Percentiles rank a stretch among this genome's conserved stretches.
Evolutionary conservation across 2,329 filamentous ascomycete species (phyloP).

Genomic region (Sarocladium brachiariae): DNA sequence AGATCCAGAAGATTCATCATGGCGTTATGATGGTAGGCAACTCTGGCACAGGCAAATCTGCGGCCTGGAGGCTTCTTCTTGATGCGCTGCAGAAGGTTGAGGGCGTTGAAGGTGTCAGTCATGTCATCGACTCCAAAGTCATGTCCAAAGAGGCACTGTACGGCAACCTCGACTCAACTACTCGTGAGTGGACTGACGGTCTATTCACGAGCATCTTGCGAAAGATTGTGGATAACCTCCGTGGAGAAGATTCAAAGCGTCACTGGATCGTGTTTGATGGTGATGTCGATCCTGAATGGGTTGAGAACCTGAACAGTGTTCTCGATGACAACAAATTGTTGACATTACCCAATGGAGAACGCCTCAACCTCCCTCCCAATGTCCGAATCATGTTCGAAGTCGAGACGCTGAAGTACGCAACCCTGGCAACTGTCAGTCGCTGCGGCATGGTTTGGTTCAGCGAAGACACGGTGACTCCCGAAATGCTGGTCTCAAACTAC

Average conservation of each 20-base stretch:
- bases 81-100: slow-evolving; percentile 89
- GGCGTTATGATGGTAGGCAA: slow-evolving; percentile 99
- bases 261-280: slow-evolving; percentile 99
- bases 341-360: slow-evolving; percentile 94
- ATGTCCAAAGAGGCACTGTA: slow-evolving; percentile 99
- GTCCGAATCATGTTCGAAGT: slow-evolving; percentile 99
- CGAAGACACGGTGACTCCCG: slow-evolving; percentile 88
- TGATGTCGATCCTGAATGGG: slow-evolving; percentile 98
- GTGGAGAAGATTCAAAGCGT: slow-evolving; percentile 91
- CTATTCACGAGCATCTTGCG: slow-evolving; percentile 95
- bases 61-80: slow-evolving; percentile 86
- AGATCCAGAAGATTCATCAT: slow-evolving; percentile 96
- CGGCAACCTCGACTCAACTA: slow-evolving; percentile 91
- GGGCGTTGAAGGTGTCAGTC: slow-evolving; percentile 85
- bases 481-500: slow-evolving; percentile 91
- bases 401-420: slow-evolving; percentile 94
- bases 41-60: slow-evolving; percentile 95
- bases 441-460: slow-evolving; percentile 99
- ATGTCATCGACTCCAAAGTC: slow-evolving; percentile 98
- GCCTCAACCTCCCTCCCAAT: slow-evolving; percentile 86
- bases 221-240: slow-evolving; percentile 97
- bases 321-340: slow-evolving; percentile 98
- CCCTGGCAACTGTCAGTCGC: slow-evolving; percentile 95
- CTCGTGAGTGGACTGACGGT: slow-evolving; percentile 97
- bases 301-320: slow-evolving; percentile 99